phyloP scores from a whole-genome alignment of 768 basidiomycete genomes.

The Amanita jacksonii region DNA sequence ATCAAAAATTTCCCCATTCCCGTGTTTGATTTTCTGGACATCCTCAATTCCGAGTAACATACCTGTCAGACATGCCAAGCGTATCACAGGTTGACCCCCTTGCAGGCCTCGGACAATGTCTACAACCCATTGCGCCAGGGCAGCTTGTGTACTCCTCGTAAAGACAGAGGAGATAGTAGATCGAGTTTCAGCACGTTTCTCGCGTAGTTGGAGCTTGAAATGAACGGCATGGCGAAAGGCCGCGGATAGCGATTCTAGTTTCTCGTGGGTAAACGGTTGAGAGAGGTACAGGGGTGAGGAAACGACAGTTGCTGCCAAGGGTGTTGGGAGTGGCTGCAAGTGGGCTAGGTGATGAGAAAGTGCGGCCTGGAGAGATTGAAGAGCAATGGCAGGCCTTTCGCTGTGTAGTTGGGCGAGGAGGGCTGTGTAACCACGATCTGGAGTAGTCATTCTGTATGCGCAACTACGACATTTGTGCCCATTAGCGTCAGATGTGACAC shows the following conservation, averaged over 20 bases:
- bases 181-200: constrained; percentile 23
- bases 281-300: constrained; percentile 44
- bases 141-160: constrained; percentile 27
- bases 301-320: constrained; percentile 46
- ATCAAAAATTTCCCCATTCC: constrained; percentile 17
- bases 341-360: constrained; percentile 51
- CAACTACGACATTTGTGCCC: too few species aligned
- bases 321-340: constrained; percentile 41
- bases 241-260: constrained; percentile 39
- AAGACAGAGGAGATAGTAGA: constrained; percentile 27
- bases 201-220: constrained; percentile 34
- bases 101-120: constrained; percentile 49
- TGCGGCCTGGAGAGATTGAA: constrained; percentile 41
- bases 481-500: too few species aligned
- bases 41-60: constrained; percentile 59
- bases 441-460: too few species aligned
- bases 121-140: constrained; percentile 40
- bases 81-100: constrained; percentile 54
- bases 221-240: constrained; percentile 56
- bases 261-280: constrained; percentile 33
- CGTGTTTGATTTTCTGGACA: constrained; percentile 22
- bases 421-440: constrained; percentile 21
- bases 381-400: constrained; percentile 31
- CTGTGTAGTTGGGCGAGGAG: constrained; percentile 46
- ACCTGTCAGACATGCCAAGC: constrained; percentile 55